phyloP scores from a whole-genome alignment of 192 early-diverging fungal species.

The Entomortierella lignicola region DNA sequence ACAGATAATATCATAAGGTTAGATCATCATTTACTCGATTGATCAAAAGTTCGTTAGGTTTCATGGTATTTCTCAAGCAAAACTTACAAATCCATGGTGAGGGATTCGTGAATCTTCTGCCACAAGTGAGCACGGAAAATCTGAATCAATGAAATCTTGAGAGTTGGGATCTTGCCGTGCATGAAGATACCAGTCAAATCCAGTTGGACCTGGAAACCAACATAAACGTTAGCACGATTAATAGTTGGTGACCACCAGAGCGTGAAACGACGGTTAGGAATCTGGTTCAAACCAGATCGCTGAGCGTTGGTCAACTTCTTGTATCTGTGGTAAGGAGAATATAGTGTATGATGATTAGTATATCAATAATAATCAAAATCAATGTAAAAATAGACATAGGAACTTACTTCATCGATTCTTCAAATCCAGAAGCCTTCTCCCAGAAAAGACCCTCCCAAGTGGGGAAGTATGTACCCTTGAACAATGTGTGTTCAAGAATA shows the following conservation, averaged over 20 bases:
- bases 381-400: too few relatives aligned
- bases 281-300: conserved; percentile 97
- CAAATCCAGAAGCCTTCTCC: conserved; percentile 87
- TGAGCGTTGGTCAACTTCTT: conserved; percentile 99
- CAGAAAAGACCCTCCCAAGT: conserved; percentile 99
- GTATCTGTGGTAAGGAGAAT: conserved; percentile 36
- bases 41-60: too few relatives aligned
- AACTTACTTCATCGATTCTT: conserved; percentile 83
- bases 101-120: conserved; percentile 96
- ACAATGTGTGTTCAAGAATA: conserved; percentile 98
- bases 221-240: conserved; percentile 98
- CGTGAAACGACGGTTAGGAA: conserved; percentile 99
- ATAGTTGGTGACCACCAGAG: conserved; percentile 99
- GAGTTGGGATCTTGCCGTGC: conserved; percentile 99
- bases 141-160: conserved; percentile 99
- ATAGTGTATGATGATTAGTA: too few relatives aligned
- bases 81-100: conserved; percentile 44
- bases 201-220: conserved; percentile 99
- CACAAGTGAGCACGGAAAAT: conserved; percentile 99
- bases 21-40: too few relatives aligned
- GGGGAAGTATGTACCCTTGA: conserved; percentile 98
- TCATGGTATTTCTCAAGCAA: not conserved
- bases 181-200: conserved; percentile 99
- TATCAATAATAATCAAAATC: too few relatives aligned
- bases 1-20: too few relatives aligned